Conservation (phyloP, 768 basidiomycete species). For the Cystobasidium tubakii region DNA sequence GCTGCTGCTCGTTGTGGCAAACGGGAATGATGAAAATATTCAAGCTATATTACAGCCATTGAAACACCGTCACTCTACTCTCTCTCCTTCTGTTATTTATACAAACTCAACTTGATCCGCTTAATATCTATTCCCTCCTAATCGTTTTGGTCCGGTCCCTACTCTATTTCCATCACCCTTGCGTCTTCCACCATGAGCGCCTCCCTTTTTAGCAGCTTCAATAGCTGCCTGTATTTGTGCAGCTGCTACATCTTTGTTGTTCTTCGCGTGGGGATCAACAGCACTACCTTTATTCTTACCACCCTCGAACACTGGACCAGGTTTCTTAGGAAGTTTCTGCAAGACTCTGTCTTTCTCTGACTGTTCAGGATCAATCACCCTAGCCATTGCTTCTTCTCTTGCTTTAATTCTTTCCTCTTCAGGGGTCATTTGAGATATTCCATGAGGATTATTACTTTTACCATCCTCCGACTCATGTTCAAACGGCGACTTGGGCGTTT, state of each 20-base stretch:
- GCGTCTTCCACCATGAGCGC: background rate
- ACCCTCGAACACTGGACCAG: background rate
- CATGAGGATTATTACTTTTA: background rate
- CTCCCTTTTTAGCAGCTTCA: constrained; percentile 10
- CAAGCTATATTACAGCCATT: background rate
- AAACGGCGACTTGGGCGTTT: constrained; percentile 14
- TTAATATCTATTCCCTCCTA: background rate
- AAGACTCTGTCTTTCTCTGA: background rate
- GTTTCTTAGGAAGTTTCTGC: background rate
- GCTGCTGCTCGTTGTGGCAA: background rate
- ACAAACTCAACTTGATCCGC: background rate
- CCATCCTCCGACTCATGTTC: background rate
- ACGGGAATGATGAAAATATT: background rate
- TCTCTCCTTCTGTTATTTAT: background rate
- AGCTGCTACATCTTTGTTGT: constrained; percentile 6
- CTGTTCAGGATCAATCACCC: background rate
- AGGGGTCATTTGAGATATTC: background rate
- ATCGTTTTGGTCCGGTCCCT: background rate
- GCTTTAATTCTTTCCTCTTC: background rate
- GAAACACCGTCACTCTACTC: background rate
- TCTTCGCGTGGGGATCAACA: too few relatives aligned
- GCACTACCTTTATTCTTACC: background rate
- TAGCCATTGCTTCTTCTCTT: constrained; percentile 5
- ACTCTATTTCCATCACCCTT: constrained; percentile 6
- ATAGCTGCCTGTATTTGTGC: background rate